Base-by-base conservation (phyloP, 306 rosid genomes). In the Parietaria judaica region DNA sequence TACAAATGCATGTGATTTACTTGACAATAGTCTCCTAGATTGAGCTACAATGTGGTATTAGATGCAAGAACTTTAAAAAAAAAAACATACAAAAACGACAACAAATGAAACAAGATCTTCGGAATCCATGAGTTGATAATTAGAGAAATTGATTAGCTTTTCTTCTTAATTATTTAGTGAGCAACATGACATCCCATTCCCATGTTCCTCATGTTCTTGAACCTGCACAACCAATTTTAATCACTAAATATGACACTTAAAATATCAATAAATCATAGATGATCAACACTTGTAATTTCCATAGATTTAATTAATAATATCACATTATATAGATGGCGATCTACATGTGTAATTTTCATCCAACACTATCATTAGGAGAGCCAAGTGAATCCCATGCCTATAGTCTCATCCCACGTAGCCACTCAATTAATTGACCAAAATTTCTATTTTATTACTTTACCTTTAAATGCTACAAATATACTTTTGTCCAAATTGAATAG, bases 391-490 rank as follows among this genome's bases (percentile, higher is more conserved):
- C 36, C 64, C 63, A 37, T 58, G 63, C 35, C 56, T 49, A 63
- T 63, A 51, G 51, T 39, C 56, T 34, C 37, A 51, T 36, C 67
- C 45, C 67, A 63, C 67, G 47, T 5, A 63, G 56, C 36, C 35
- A 51, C 41, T 49, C 44, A 34, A 51, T 46, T 34, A 31, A 14
- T 50, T 14, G 58, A 51, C 49, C 56, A 36, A 63, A 41, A 4
- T 16, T 8, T 34, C 14, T 7, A 23, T 2, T 49, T 9, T 63
- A 8, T 61, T 36, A 11, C 2, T 7, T 0, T 23, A 23, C 31
- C 31, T 51, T 8, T 50, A 3, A 0, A 16, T 9, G 8, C 4
- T 16, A 1, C 41, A 41, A 3, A 41, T 41, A 41, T 3, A 41
- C 9, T 41, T 23, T 23, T 23, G 31, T 23, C 31, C 31, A 23